Conservation (phyloP, 768 basidiomycete genomes). For the Mycena crocata region DNA sequence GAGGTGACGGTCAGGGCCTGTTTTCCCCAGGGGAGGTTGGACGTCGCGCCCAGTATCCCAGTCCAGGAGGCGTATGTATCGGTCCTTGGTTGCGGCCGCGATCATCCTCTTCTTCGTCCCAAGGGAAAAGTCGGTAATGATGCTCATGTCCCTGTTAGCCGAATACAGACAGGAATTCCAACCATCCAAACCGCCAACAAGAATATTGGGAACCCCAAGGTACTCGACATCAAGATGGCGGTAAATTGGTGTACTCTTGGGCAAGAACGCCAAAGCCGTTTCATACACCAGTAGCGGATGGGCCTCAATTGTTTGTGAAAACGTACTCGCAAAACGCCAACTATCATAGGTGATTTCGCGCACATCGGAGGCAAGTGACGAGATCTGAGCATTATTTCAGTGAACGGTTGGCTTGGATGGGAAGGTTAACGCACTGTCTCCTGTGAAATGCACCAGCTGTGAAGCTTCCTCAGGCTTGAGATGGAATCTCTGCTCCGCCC, state of each 20-base stretch:
- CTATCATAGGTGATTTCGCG: neutral
- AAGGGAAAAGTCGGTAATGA: neutral
- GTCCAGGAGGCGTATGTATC: neutral
- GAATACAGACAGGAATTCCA: conserved; percentile 3
- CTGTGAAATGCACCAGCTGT: neutral
- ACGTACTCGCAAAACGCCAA: conserved; percentile 3
- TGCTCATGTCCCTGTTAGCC: neutral
- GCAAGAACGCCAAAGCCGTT: neutral
- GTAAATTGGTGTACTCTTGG: neutral
- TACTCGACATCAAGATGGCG: too few species aligned
- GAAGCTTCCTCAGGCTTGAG: neutral
- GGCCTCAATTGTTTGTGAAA: neutral
- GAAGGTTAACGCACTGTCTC: neutral
- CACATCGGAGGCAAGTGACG: neutral
- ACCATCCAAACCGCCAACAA: neutral
- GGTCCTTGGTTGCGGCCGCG: neutral
- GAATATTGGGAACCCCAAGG: neutral
- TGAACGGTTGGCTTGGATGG: too few species aligned
- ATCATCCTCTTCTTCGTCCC: neutral
- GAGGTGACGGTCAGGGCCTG: neutral
- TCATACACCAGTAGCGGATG: conserved; percentile 10
- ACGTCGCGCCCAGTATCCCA: neutral
- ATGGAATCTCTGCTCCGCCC: neutral
- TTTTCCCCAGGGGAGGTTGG: neutral
- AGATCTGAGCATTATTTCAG: too few species aligned